phyloP scores from a whole-genome alignment of 768 basidiomycete genomes.

The Collybiopsis confluens region DNA sequence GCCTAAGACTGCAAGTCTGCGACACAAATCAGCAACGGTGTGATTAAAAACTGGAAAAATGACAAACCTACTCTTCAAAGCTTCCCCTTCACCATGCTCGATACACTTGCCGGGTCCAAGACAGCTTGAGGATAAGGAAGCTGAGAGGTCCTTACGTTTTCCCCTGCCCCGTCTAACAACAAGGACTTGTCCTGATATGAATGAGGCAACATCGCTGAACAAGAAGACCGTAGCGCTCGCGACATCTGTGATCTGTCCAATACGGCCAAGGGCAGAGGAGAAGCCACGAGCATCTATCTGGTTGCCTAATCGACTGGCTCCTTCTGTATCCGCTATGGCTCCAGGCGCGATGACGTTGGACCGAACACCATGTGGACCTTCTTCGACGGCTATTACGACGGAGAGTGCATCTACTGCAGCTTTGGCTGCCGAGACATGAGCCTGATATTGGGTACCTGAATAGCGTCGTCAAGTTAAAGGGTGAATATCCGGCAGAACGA shows the following conservation, averaged over 20 bases:
- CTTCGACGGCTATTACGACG: conserved; percentile 84
- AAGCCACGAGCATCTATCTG: background rate
- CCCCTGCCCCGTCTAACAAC: conserved; percentile 64
- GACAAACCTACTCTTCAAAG: conserved; percentile 17
- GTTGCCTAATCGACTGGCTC: conserved; percentile 51
- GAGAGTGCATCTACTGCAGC: conserved; percentile 90
- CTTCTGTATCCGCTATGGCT: conserved; percentile 77
- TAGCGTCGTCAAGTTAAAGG: background rate
- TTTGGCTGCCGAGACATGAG: conserved; percentile 92
- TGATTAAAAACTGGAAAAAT: too few species aligned
- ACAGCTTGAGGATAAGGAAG: conserved; percentile 64
- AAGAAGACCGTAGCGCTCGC: conserved; percentile 74
- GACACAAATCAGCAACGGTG: too few species aligned
- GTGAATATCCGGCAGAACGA: conserved; percentile 7
- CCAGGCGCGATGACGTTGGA: conserved; percentile 86
- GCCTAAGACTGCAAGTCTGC: too few species aligned
- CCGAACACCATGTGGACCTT: conserved; percentile 91
- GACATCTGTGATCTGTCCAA: conserved; percentile 58
- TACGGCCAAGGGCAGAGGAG: conserved; percentile 42
- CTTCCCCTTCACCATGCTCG: conserved; percentile 48
- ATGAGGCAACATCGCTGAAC: conserved; percentile 76
- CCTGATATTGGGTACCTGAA: conserved; percentile 78
- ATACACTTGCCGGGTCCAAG: conserved; percentile 52
- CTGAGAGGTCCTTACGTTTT: conserved; percentile 43
- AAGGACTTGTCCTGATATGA: conserved; percentile 73